Base-by-base conservation (phyloP, 306 rosid genomes). In the Inga leiocalycina region DNA sequence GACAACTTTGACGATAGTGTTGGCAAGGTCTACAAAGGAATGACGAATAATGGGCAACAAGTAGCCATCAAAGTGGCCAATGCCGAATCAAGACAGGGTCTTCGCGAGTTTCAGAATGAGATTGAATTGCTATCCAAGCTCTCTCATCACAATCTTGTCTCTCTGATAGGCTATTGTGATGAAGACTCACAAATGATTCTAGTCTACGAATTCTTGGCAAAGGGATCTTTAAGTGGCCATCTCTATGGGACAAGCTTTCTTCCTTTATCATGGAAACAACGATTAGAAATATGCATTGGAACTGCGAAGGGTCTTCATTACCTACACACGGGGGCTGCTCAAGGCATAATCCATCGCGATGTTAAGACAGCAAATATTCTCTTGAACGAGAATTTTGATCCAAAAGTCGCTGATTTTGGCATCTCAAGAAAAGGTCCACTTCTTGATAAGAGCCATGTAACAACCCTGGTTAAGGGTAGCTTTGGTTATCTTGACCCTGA, bases 291-390 rank as follows among this genome's bases (percentile, higher is more conserved):
- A 74, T 95, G 99, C 89, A 92, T 95, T 27, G 99, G 99, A 6
- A 94, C 98, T 68, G 96, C 99, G 46, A 89, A 94, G 69, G 99
- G 98, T 62, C 99, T 95, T 75, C 98, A 92, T 85, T 93, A 95
- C 86, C 97, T 95, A 72, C 99, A 95, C 87, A 93, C 99, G 0
- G 97, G 99, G 73, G 82, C 96, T 46, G 94, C 10, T 37, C 74
- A 90, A 86, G 87, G 97, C 89, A 89, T 93, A 59, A 95, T 95
- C 82, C 99, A 95, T 79, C 91, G 99, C 3, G 99, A 93, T 68
- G 99, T 95, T 64, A 95, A 95, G 91, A 95, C 99, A 62, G 92
- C 99, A 43, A 95, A 95, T 82, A 95, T 95, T 73, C 97, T 95
- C 77, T 90, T 95, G 88, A 98, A 95, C 30, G 98, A 95, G 85